Conservation (phyloP, 345 rosid genomes). For the Mercurialis annua region DNA sequence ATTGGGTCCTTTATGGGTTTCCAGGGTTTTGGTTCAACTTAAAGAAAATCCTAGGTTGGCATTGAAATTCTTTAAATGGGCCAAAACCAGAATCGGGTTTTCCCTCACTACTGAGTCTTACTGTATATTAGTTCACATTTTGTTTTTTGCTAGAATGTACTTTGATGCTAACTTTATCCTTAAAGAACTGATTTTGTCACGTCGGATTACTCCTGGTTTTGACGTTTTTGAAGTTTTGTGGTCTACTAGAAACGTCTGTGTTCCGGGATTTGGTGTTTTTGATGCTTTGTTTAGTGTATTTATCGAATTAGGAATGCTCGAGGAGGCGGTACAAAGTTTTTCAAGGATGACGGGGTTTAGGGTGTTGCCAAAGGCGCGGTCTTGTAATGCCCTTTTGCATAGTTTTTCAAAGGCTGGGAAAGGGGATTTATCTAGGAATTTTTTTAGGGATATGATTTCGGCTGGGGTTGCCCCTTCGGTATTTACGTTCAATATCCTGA, state of each 20-base stretch:
- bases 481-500: constrained; percentile 65
- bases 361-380: constrained; percentile 58
- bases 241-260: constrained; percentile 58
- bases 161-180: constrained; percentile 45
- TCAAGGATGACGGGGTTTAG: constrained; percentile 48
- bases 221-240: constrained; percentile 61
- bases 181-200: constrained; percentile 43
- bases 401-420: constrained; percentile 42
- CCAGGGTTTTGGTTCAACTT: constrained; percentile 47
- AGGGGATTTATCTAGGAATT: constrained; percentile 30
- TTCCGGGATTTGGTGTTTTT: constrained; percentile 60
- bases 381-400: constrained; percentile 62
- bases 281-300: constrained; percentile 68
- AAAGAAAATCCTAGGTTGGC: constrained; percentile 51
- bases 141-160: constrained; percentile 55
- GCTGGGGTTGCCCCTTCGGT: constrained; percentile 50
- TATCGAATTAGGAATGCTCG: constrained; percentile 59
- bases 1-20: constrained; percentile 47
- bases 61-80: constrained; percentile 61
- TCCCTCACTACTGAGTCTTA: constrained; percentile 44
- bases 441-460: constrained; percentile 49
- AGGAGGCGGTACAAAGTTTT: constrained; percentile 54
- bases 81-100: constrained; percentile 40
- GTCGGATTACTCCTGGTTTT: constrained; percentile 24
- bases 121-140: constrained; percentile 50